Evolutionary conservation across 2,329 filamentous ascomycete species (phyloP).

Genomic region (Helminthosporium solani): DNA sequence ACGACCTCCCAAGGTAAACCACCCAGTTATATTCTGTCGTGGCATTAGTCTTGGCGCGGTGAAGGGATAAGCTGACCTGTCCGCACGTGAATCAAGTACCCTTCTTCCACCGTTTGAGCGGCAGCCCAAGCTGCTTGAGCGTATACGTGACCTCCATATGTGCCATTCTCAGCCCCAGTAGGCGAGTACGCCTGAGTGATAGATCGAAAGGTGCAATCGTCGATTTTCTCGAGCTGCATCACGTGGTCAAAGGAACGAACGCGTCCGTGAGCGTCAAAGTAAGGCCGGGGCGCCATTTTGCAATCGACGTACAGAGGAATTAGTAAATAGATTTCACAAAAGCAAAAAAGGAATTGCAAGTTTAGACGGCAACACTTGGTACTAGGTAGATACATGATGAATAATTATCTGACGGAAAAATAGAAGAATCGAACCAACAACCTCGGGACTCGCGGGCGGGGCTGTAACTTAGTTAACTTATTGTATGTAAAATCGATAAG

Average conservation of each 20-base stretch:
- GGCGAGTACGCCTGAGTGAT: constrained; percentile 47
- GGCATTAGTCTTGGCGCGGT: not conserved
- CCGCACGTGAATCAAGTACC: constrained; percentile 56
- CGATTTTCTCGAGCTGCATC: constrained; percentile 44
- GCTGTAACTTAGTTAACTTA: too few relatives aligned
- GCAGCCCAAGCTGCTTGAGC: constrained; percentile 60
- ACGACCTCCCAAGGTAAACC: constrained; percentile 52
- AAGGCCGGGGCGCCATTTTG: constrained; percentile 28
- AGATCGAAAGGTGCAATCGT: constrained; percentile 44
- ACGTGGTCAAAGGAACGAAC: constrained; percentile 44
- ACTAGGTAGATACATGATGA: too few relatives aligned
- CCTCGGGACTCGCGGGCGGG: too few relatives aligned
- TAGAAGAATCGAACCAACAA: too few relatives aligned
- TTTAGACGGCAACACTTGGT: too few relatives aligned
- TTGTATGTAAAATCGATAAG: too few relatives aligned
- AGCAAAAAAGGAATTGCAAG: too few relatives aligned
- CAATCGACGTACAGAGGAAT: not conserved
- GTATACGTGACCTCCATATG: constrained; percentile 59
- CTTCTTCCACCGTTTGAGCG: constrained; percentile 53
- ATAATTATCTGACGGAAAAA: too few relatives aligned
- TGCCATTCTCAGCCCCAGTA: constrained; percentile 41
- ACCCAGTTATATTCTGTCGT: constrained; percentile 54
- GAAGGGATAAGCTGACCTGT: constrained; percentile 12
- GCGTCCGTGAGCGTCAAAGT: constrained; percentile 24
- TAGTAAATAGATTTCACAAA: too few relatives aligned